These are phyloP conservation scores for Aureobasidium lini DNA, from an alignment of 2,329 filamentous ascomycete genomes.

Conservation along the genomic window DNA sequence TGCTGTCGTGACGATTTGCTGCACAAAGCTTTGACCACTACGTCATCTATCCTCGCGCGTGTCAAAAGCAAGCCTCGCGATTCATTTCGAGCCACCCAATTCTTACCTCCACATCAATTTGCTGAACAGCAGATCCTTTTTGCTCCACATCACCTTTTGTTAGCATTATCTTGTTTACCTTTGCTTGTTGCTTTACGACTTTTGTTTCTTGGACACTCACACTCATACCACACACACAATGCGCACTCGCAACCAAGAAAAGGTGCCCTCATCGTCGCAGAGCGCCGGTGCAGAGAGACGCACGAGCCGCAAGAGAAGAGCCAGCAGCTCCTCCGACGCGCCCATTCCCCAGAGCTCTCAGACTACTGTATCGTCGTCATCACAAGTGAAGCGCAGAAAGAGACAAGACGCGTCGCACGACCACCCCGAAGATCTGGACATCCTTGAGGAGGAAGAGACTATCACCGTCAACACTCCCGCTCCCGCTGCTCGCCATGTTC, in stretches of 20 bases:
- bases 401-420: constrained; percentile 10
- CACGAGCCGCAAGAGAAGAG: constrained; percentile 15
- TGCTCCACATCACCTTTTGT: not conserved
- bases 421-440: constrained; percentile 7
- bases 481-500: constrained; percentile 21
- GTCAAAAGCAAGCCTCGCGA: not conserved
- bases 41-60: not conserved
- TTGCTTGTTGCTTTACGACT: not conserved
- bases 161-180: not conserved
- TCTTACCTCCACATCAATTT: constrained; percentile 4
- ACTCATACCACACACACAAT: not conserved
- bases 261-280: constrained; percentile 12
- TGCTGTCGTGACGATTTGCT: not conserved
- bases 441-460: constrained; percentile 4
- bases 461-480: constrained; percentile 13
- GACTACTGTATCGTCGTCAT: constrained; percentile 5
- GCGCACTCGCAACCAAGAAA: constrained; percentile 17
- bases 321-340: constrained; percentile 14
- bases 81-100: constrained; percentile 1
- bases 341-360: constrained; percentile 4
- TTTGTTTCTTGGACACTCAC: not conserved
- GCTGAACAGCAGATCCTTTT: not conserved
- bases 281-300: not conserved
- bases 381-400: constrained; percentile 16
- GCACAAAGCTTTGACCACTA: not conserved